These are phyloP conservation scores for Paxillus rubicundulus DNA, from an alignment of 768 basidiomycete species.

Conservation along the genomic window DNA sequence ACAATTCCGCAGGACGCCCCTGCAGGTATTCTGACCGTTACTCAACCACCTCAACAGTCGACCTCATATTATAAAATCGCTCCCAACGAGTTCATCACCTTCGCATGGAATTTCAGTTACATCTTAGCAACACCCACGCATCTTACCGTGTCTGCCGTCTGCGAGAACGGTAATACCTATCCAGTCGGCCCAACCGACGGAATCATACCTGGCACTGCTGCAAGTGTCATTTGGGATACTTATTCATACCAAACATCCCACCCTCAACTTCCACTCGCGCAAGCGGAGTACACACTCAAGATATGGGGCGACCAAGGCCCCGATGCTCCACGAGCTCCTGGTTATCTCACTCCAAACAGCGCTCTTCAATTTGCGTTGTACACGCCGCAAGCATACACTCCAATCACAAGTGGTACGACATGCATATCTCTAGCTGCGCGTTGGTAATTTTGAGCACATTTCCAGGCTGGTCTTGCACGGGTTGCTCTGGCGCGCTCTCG, in stretches of 20 bases:
- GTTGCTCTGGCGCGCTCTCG: constrained; percentile 43
- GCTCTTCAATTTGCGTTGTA: constrained; percentile 82
- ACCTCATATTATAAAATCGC: constrained; percentile 92
- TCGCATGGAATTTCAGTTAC: constrained; percentile 87
- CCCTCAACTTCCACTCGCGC: constrained; percentile 65
- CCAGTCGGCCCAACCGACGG: constrained; percentile 79
- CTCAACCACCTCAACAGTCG: constrained; percentile 76
- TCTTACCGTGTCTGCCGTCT: constrained; percentile 79
- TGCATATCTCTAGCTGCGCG: background rate
- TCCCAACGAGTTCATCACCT: constrained; percentile 67
- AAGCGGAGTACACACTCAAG: constrained; percentile 71
- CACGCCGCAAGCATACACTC: constrained; percentile 69
- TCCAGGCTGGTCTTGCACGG: constrained; percentile 55
- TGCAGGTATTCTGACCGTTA: constrained; percentile 67
- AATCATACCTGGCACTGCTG: constrained; percentile 66
- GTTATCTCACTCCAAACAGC: constrained; percentile 66
- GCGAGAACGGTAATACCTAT: constrained; percentile 88
- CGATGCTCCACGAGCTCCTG: constrained; percentile 53
- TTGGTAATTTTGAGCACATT: background rate
- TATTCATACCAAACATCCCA: constrained; percentile 65
- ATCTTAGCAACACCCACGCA: constrained; percentile 67
- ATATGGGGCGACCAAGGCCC: constrained; percentile 83
- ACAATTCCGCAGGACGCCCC: constrained; percentile 51
- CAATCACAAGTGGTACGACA: constrained; percentile 50
- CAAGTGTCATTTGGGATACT: constrained; percentile 76